Base-by-base conservation (phyloP, 345 rosid genomes). In the Streptanthus diversifolius region DNA sequence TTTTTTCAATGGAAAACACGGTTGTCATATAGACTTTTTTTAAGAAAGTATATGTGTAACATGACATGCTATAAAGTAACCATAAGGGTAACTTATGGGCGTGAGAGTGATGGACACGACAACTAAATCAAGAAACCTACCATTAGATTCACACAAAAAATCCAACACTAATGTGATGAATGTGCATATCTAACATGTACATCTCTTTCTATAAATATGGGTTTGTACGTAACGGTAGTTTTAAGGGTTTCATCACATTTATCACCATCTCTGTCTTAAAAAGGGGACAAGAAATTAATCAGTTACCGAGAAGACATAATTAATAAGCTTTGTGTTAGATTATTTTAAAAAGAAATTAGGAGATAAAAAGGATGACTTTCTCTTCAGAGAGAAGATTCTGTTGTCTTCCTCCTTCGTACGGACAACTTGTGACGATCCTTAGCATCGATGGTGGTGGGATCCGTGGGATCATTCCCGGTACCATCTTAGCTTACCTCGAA, bases 401-500 rank as follows among this genome's bases (percentile, higher is more conserved):
- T 48, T 77, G 72, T 70, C 76, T 77, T 30, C 86, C 86, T 47
- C 86, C 88, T 24, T 74, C 86, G 18, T 69, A 56, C 27, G 87
- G 88, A 61, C 62, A 79, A 45, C 63, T 79, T 17, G 62, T 89
- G 45, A 89, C 89, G 7, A 67, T 89, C 37, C 92, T 89, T 19
- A 84, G 89, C 80, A 87, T 87, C 35, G 92, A 89, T 39, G 95
- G 95, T 14, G 92, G 95, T 40, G 95, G 95, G 2, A 64, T 87
- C 9, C 80, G 92, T 76, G 95, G 95, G 35, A 74, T 89, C 53
- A 83, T 89, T 27, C 92, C 92, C 0, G 88, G 82, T 30, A 79
- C 80, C 14, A 83, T 89, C 44, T 88, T 89, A 30, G 75, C 80
- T 37, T 80, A 75, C 53, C 77, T 89, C 5, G 95, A 89, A 73